Evolutionary conservation across 371 early-diverging fungal species (phyloP).

Genomic region (Furculomyces boomerangus): DNA sequence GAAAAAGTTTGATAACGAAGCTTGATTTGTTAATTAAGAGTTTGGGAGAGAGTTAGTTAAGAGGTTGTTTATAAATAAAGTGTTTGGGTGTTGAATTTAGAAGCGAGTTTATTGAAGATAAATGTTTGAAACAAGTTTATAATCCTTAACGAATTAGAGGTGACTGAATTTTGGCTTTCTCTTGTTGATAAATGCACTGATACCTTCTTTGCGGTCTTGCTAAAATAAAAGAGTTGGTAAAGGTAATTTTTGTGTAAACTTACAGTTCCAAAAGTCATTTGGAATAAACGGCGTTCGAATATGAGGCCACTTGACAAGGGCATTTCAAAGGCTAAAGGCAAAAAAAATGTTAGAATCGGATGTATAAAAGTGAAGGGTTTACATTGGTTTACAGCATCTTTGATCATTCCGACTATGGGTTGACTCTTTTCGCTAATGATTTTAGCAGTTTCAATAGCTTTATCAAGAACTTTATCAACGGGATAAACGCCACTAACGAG

Average conservation of each 20-base stretch:
- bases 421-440: conserved; percentile 72
- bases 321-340: conserved; percentile 53
- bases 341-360: neutral
- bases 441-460: conserved; percentile 73
- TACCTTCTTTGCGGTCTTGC: conserved; percentile 92
- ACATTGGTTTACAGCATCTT: conserved; percentile 79
- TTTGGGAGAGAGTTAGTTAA: no score
- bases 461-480: conserved; percentile 66
- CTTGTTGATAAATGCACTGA: conserved; percentile 82
- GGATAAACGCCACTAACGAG: conserved; percentile 86
- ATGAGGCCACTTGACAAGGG: conserved; percentile 68
- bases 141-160: conserved; percentile 26
- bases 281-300: conserved; percentile 90
- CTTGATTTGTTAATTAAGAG: neutral
- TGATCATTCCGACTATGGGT: conserved; percentile 81
- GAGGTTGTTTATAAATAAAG: no score
- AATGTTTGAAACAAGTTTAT: no score
- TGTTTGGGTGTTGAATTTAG: no score
- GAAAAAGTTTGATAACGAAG: neutral
- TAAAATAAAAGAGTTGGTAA: neutral
- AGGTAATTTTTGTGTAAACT: no score
- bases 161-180: conserved; percentile 73
- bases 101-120: no score
- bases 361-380: neutral
- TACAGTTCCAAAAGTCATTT: conserved; percentile 68